Evolutionary conservation across 1,284 basidiomycete genomes (phyloP).

Genomic region (Athelia psychrophila): DNA sequence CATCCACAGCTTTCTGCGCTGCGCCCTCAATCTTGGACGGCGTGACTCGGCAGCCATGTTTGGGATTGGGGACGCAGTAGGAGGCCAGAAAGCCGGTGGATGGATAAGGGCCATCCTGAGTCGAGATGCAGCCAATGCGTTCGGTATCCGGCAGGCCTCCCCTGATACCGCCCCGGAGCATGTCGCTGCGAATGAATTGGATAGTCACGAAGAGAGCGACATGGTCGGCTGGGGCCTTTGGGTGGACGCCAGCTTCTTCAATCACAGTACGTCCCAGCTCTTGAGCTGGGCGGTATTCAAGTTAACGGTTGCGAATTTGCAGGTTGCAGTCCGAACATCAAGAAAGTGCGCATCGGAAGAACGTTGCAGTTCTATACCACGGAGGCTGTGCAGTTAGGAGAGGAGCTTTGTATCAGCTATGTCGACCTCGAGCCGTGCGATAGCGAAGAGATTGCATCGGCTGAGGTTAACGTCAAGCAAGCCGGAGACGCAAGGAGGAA

Average conservation of each 20-base stretch:
- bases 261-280: conserved; percentile 46
- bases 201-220: conserved; percentile 54
- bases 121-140: conserved; percentile 64
- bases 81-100: not conserved
- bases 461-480: too few relatives aligned
- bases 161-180: conserved; percentile 23
- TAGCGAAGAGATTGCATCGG: too few relatives aligned
- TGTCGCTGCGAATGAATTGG: too few relatives aligned
- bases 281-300: not conserved
- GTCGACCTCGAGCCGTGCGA: conserved; percentile 32
- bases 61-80: conserved; percentile 17
- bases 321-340: conserved; percentile 62
- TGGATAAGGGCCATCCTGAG: conserved; percentile 46
- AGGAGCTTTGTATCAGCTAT: conserved; percentile 61
- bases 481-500: too few relatives aligned
- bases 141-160: conserved; percentile 60
- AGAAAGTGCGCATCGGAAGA: conserved; percentile 46
- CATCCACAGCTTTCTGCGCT: conserved; percentile 44
- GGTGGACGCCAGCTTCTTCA: conserved; percentile 59
- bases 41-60: conserved; percentile 35
- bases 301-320: not conserved
- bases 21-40: conserved; percentile 30
- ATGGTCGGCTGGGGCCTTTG: conserved; percentile 67
- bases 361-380: conserved; percentile 48
- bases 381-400: conserved; percentile 40